Percentiles rank a stretch among this genome's conserved stretches.
Evolutionary conservation across 2,329 filamentous ascomycete species (phyloP).

Genomic region (Tolypocladium tropicale): DNA sequence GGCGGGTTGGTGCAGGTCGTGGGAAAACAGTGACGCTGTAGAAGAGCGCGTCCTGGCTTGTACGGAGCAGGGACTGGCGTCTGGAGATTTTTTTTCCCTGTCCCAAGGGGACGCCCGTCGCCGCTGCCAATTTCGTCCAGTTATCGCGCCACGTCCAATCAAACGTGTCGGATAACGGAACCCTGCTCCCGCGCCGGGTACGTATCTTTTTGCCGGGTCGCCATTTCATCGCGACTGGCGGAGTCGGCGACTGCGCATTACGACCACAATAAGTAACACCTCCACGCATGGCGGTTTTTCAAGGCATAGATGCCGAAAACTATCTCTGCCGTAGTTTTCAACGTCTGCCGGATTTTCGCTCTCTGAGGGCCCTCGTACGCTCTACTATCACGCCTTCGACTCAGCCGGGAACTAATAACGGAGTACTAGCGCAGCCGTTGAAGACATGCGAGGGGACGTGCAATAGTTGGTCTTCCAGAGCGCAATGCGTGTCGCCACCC

Average conservation of each 20-base stretch:
- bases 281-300: too few species aligned
- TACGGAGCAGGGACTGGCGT: background rate
- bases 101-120: background rate
- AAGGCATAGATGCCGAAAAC: too few species aligned
- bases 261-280: too few species aligned
- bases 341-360: too few species aligned
- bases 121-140: background rate
- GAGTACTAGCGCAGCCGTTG: too few species aligned
- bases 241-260: too few species aligned
- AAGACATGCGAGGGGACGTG: too few species aligned
- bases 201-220: background rate
- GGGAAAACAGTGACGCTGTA: background rate
- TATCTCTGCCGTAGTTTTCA: too few species aligned
- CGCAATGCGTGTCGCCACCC: background rate
- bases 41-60: background rate
- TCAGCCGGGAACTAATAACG: too few species aligned
- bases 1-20: background rate
- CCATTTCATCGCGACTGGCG: background rate
- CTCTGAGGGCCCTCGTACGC: too few species aligned
- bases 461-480: too few species aligned
- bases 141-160: background rate
- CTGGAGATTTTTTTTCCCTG: conserved; percentile 3
- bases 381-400: too few species aligned
- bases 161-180: background rate
- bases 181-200: background rate